Conservation (phyloP, 106 monocot genomes). For the Acanthochlamys bracteata region DNA sequence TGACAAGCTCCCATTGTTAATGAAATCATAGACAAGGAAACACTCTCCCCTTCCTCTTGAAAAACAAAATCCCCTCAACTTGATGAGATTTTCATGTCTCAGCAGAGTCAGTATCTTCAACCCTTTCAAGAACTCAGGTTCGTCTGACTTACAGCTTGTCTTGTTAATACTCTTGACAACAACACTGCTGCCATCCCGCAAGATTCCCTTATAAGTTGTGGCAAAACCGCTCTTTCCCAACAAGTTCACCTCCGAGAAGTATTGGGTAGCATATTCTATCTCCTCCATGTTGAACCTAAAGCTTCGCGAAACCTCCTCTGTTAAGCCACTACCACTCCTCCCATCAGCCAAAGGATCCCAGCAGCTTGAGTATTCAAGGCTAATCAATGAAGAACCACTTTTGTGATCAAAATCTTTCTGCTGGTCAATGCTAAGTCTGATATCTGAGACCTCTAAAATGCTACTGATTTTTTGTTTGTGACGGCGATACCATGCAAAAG, state of each 20-base stretch:
- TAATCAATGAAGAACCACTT: slow-evolving; percentile 53
- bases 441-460: slow-evolving; percentile 38
- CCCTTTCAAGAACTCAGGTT: slow-evolving; percentile 68
- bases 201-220: slow-evolving; percentile 57
- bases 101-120: slow-evolving; percentile 42
- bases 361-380: slow-evolving; percentile 61
- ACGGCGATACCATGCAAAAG: slow-evolving; percentile 38
- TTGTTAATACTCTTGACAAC: slow-evolving; percentile 63
- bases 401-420: slow-evolving; percentile 28
- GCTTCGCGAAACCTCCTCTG: slow-evolving; percentile 52
- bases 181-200: slow-evolving; percentile 60
- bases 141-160: slow-evolving; percentile 63
- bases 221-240: slow-evolving; percentile 54
- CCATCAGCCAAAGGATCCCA: slow-evolving; percentile 75
- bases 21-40: slow-evolving; percentile 73
- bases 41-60: slow-evolving; percentile 76
- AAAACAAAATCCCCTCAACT: slow-evolving; percentile 69
- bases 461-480: slow-evolving; percentile 40
- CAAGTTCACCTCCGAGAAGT: slow-evolving; percentile 78
- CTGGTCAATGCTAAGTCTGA: slow-evolving; percentile 50
- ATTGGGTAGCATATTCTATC: slow-evolving; percentile 70
- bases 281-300: slow-evolving; percentile 72
- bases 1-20: slow-evolving; percentile 55
- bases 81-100: slow-evolving; percentile 58
- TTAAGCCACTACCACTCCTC: slow-evolving; percentile 26